phyloP scores from a whole-genome alignment of 768 basidiomycete genomes.

The Macrolepiota fuliginosa region DNA sequence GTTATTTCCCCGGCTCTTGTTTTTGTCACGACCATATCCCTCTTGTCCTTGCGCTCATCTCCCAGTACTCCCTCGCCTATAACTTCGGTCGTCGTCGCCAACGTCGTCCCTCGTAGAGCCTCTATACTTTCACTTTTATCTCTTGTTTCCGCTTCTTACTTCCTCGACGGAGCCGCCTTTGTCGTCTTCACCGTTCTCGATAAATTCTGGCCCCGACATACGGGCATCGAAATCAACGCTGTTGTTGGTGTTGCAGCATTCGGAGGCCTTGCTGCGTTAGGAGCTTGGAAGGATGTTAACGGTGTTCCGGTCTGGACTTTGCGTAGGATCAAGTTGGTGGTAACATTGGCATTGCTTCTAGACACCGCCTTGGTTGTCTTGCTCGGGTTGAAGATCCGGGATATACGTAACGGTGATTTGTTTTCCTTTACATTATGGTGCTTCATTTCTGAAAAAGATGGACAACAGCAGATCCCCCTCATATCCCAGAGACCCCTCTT shows the following conservation, averaged over 20 bases:
- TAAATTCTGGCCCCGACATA: slow-evolving; percentile 59
- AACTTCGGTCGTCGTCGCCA: slow-evolving; percentile 73
- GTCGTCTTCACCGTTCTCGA: slow-evolving; percentile 62
- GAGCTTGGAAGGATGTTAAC: slow-evolving; percentile 76
- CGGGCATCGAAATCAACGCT: slow-evolving; percentile 67
- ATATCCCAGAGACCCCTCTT: slow-evolving; percentile 27
- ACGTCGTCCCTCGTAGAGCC: slow-evolving; percentile 69
- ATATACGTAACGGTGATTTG: slow-evolving; percentile 30
- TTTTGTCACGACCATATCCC: slow-evolving; percentile 57
- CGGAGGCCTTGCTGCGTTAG: slow-evolving; percentile 68
- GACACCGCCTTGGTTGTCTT: slow-evolving; percentile 63
- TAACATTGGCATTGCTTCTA: slow-evolving; percentile 50
- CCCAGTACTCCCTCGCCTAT: slow-evolving; percentile 62
- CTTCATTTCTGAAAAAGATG: slow-evolving; percentile 14
- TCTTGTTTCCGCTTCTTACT: slow-evolving; percentile 66
- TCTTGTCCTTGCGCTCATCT: slow-evolving; percentile 46
- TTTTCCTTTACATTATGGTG: slow-evolving; percentile 11
- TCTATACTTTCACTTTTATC: slow-evolving; percentile 73
- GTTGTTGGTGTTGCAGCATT: slow-evolving; percentile 69
- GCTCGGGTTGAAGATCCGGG: slow-evolving; percentile 39
- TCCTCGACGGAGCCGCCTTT: slow-evolving; percentile 76
- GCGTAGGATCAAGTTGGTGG: slow-evolving; percentile 52
- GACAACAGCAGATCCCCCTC: slow-evolving; percentile 18
- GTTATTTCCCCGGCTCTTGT: slow-evolving; percentile 69
- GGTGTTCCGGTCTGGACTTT: slow-evolving; percentile 68